phyloP scores from a whole-genome alignment of 257 asterid species.

The Voacanga thouarsii region DNA sequence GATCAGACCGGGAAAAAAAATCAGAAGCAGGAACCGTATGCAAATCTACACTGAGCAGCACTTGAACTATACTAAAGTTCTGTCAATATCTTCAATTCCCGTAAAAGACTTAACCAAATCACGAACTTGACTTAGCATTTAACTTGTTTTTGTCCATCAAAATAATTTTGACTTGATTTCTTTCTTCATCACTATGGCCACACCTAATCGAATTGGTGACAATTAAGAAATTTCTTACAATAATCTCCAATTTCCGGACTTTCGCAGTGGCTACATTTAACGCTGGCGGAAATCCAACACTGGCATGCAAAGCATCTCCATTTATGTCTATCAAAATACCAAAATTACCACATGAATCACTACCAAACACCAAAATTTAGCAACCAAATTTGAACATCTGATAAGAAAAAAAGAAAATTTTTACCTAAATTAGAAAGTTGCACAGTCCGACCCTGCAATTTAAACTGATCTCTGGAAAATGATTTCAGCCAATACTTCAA shows the following conservation, averaged over 20 bases:
- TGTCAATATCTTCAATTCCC: neutral
- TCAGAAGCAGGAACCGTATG: conserved; percentile 14
- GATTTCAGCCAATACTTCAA: conserved; percentile 96
- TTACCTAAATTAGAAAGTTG: conserved; percentile 90
- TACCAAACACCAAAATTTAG: conserved; percentile 16
- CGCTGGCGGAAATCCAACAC: conserved; percentile 97
- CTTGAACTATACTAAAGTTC: neutral
- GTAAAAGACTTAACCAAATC: neutral
- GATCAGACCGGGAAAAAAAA: neutral
- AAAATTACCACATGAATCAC: conserved; percentile 4
- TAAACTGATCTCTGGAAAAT: conserved; percentile 92
- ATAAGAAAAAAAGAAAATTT: neutral
- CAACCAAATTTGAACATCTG: neutral
- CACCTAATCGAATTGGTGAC: neutral
- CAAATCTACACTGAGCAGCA: neutral
- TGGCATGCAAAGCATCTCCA: conserved; percentile 95
- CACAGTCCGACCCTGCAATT: conserved; percentile 82
- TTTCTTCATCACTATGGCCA: neutral
- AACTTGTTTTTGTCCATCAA: neutral
- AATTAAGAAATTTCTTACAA: conserved; percentile 44
- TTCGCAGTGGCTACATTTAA: conserved; percentile 81
- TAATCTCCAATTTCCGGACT: conserved; percentile 90
- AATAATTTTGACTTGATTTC: neutral
- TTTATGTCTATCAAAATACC: conserved; percentile 54
- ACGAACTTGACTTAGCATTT: neutral